A percentile compares a stretch with the other conserved stretches of the same genome.
These are phyloP conservation scores for Onygenales sp. DNA, from an alignment of 2,329 filamentous ascomycete genomes.

Conservation along the genomic window DNA sequence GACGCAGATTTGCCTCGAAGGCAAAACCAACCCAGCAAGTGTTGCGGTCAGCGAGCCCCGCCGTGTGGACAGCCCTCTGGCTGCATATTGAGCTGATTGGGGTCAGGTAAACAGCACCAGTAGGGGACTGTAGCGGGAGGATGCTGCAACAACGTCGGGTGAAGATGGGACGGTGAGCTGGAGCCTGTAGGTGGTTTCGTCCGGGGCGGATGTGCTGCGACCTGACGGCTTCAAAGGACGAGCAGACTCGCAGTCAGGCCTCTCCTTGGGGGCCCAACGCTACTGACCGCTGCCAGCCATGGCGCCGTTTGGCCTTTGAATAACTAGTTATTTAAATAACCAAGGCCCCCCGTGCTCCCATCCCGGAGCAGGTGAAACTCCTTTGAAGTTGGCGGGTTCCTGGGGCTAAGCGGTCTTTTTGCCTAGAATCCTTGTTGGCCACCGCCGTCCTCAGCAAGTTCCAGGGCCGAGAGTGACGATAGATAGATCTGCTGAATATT, in stretches of 20 bases:
- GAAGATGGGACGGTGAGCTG: background rate
- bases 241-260: background rate
- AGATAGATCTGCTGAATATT: background rate
- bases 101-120: background rate
- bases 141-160: background rate
- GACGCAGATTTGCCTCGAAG: background rate
- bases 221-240: background rate
- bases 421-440: background rate
- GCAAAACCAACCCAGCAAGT: background rate
- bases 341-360: background rate
- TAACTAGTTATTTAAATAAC: background rate
- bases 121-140: background rate
- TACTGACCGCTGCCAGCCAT: background rate
- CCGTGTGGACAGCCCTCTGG: background rate
- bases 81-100: background rate
- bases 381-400: slow-evolving; percentile 1
- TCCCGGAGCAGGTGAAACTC: background rate
- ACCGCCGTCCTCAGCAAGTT: background rate
- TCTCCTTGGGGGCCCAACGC: background rate
- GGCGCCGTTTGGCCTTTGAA: background rate
- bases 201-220: background rate
- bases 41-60: background rate
- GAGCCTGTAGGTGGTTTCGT: background rate
- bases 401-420: background rate
- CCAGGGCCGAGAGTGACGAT: background rate